Evolutionary conservation across 108 stramenopile genomes (phyloP), one percentile per base, ranked within the genome.

Genomic region (Cyclotella sp.): DNA sequence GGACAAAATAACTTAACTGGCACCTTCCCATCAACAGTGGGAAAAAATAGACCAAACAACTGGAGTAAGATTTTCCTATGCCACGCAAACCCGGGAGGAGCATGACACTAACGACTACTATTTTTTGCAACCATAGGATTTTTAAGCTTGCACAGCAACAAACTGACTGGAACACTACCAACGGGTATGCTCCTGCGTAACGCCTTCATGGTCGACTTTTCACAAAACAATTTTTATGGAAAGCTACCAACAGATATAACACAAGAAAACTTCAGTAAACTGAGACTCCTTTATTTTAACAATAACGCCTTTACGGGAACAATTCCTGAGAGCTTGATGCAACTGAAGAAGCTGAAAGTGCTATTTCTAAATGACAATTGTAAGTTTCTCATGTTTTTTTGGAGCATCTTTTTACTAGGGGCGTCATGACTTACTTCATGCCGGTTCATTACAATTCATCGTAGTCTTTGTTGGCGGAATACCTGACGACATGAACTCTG

Each of bases 271-370:
- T 87, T 85, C 66, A 62, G 59, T 9, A 71, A 69, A 44, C 67
- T 96, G 49, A 78, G 91, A 27, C 85, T 85, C 62, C 60, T 94
- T 21, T 94, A 92, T 73, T 63, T 91, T 12, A 75, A 84, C 63
- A 74, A 89, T 68, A 91, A 93, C 68, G 42, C 46, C 12, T 84
- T 96, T 21, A 74, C 63, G 43, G 95, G 95, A 4, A 70, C 78
- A 16, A 88, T 96, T 47, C 93, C 95, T 15, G 59, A 77, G 27
- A 64, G 79, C 18, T 45, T 96, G 63, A 72, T 72, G 73, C 73
- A 76, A 42, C 52, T 82, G 57, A 63, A 39, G 49, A 82, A 82
- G 49, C 62, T 82, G 57, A 82, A 82, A 28, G 75, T 54, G 10
- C 59, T 82, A 26, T 82, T 76, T 47, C 75, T 82, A 14, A 82